These are phyloP conservation scores for Candida insectorum DNA, from an alignment of 805 yeast species.

Conservation along the genomic window DNA sequence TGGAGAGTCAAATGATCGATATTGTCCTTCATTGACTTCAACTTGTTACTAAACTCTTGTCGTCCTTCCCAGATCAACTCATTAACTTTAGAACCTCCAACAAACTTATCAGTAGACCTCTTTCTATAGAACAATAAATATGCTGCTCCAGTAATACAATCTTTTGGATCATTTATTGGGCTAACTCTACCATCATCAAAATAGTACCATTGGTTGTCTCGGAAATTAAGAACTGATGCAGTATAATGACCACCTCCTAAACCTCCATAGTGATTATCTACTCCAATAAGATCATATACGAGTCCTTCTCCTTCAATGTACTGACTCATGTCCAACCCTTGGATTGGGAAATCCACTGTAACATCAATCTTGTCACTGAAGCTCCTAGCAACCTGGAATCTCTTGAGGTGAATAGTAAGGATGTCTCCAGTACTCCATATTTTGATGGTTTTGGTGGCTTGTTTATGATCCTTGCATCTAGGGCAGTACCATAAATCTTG, in stretches of 20 bases:
- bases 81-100: slow-evolving; percentile 49
- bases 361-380: slow-evolving; percentile 88
- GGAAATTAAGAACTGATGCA: slow-evolving; percentile 76
- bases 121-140: slow-evolving; percentile 81
- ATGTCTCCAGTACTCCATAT: slow-evolving; percentile 94
- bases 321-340: slow-evolving; percentile 69
- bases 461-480: slow-evolving; percentile 79
- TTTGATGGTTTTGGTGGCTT: slow-evolving; percentile 87
- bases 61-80: slow-evolving; percentile 42
- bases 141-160: slow-evolving; percentile 73
- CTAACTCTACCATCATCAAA: slow-evolving; percentile 82
- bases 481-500: slow-evolving; percentile 96
- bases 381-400: slow-evolving; percentile 81
- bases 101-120: slow-evolving; percentile 29
- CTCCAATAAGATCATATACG: slow-evolving; percentile 86
- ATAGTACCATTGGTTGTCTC: slow-evolving; percentile 81
- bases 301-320: slow-evolving; percentile 42
- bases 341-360: slow-evolving; percentile 82
- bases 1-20: slow-evolving; percentile 16
- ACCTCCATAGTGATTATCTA: slow-evolving; percentile 95
- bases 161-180: slow-evolving; percentile 51
- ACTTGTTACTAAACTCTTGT: slow-evolving; percentile 14
- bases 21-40: slow-evolving; percentile 11
- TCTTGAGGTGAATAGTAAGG: slow-evolving; percentile 80
- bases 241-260: slow-evolving; percentile 98